Evolutionary conservation across 2,329 filamentous ascomycete species (phyloP).

Genomic region (Hymenoscyphus fraxineus): DNA sequence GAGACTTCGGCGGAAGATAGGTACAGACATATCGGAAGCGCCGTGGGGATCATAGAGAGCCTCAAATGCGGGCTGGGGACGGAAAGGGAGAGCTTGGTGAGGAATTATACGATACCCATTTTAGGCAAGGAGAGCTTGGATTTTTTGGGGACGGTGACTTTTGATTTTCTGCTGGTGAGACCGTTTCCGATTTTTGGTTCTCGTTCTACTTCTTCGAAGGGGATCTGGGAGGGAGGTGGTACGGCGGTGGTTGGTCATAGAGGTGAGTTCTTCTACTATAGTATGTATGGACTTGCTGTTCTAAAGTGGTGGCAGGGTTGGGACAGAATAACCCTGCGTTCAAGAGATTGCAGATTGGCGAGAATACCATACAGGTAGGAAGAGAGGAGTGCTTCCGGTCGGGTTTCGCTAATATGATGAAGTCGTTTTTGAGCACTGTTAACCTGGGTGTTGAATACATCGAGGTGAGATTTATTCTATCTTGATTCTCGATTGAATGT

Average conservation of each 20-base stretch:
- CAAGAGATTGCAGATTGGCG: constrained; percentile 14
- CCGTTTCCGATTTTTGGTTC: constrained; percentile 7
- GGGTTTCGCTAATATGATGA: not conserved
- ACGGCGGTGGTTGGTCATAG: constrained; percentile 16
- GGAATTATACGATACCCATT: constrained; percentile 16
- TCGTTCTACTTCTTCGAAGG: not conserved
- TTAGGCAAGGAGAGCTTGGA: constrained; percentile 8
- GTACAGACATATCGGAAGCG: no score
- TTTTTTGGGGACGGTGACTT: constrained; percentile 14
- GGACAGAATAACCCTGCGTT: constrained; percentile 13
- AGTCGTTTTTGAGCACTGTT: constrained; percentile 16
- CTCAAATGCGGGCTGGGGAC: constrained; percentile 10
- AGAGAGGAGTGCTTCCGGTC: not conserved
- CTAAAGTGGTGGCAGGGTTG: constrained; percentile 9
- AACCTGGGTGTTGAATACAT: constrained; percentile 12
- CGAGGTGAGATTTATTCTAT: constrained; percentile 10
- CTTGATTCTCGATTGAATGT: not conserved
- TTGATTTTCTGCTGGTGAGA: constrained; percentile 14
- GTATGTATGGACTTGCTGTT: not conserved
- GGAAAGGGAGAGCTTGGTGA: constrained; percentile 11
- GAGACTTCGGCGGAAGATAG: no score
- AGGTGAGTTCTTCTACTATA: constrained; percentile 4
- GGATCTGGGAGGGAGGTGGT: constrained; percentile 8
- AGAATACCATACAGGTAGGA: constrained; percentile 16
- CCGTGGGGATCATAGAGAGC: constrained; percentile 4